Conservation (phyloP, 2,329 filamentous ascomycete genomes). For the Ascochyta viciae-villosae region DNA sequence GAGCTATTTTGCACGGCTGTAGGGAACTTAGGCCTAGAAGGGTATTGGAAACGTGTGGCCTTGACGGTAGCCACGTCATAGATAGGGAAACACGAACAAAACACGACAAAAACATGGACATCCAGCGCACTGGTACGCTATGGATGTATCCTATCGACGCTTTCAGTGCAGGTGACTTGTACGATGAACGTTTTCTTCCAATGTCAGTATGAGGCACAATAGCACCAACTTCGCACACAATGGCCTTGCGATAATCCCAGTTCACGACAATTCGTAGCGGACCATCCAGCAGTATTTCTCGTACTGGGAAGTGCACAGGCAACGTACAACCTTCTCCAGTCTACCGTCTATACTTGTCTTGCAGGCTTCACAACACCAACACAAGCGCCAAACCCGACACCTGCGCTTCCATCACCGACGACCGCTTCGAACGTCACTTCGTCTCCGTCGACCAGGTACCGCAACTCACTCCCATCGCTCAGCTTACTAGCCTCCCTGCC, state of each 20-base stretch:
- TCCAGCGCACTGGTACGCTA: too few relatives aligned
- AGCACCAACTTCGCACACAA: too few relatives aligned
- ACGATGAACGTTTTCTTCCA: too few relatives aligned
- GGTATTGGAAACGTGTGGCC: background rate
- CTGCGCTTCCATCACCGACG: slow-evolving; percentile 40
- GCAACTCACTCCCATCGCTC: slow-evolving; percentile 38
- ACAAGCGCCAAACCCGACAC: slow-evolving; percentile 53
- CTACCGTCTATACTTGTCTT: slow-evolving; percentile 3
- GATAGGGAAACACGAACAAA: slow-evolving; percentile 2
- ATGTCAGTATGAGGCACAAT: too few relatives aligned
- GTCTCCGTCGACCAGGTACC: slow-evolving; percentile 54
- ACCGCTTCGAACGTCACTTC: slow-evolving; percentile 48
- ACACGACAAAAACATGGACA: background rate
- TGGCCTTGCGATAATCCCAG: too few relatives aligned
- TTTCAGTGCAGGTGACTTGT: too few relatives aligned
- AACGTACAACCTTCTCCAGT: too few relatives aligned
- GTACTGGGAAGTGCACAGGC: too few relatives aligned
- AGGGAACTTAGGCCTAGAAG: background rate
- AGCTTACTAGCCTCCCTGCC: slow-evolving; percentile 40
- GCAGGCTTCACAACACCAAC: slow-evolving; percentile 45
- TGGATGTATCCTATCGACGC: too few relatives aligned
- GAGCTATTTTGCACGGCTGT: background rate
- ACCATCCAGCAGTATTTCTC: too few relatives aligned
- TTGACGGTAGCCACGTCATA: background rate
- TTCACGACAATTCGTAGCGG: too few relatives aligned